These are phyloP conservation scores for Xylaria sp. DNA, from an alignment of 2,329 filamentous ascomycete species.

Conservation along the genomic window DNA sequence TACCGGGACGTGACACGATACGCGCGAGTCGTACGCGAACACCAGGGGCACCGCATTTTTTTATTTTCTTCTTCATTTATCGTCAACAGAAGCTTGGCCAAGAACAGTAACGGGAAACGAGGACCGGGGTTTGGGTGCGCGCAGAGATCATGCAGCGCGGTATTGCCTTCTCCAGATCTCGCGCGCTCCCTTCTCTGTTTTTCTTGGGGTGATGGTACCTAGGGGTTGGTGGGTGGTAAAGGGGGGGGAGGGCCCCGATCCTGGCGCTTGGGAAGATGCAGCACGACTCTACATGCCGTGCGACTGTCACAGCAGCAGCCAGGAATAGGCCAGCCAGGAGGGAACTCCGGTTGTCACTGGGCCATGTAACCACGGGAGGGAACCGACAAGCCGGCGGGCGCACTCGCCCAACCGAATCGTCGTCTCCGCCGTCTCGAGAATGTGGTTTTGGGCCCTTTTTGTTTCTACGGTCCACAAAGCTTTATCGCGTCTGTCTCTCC, in stretches of 20 bases:
- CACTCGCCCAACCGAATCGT: slow-evolving; percentile 3
- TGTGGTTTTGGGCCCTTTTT: too few relatives aligned
- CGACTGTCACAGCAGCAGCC: slow-evolving; percentile 31
- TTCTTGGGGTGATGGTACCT: too few relatives aligned
- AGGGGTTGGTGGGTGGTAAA: too few relatives aligned
- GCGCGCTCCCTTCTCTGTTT: slow-evolving; percentile 34
- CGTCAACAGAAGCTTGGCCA: slow-evolving; percentile 28
- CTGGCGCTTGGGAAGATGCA: slow-evolving; percentile 36
- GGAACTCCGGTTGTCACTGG: slow-evolving; percentile 21
- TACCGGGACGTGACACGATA: too few relatives aligned
- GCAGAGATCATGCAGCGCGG: slow-evolving; percentile 39
- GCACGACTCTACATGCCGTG: slow-evolving; percentile 34
- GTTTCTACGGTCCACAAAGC: slow-evolving; percentile 15
- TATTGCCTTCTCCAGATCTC: slow-evolving; percentile 37
- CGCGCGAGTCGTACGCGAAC: slow-evolving; percentile 16
- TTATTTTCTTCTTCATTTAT: slow-evolving; percentile 27
- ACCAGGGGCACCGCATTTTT: slow-evolving; percentile 17
- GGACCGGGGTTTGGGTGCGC: slow-evolving; percentile 33
- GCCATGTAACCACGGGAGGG: slow-evolving; percentile 14
- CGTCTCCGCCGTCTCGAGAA: slow-evolving; percentile 9
- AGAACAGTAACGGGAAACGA: slow-evolving; percentile 40
- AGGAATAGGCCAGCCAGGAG: slow-evolving; percentile 25
- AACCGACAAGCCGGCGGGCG: slow-evolving; percentile 15
- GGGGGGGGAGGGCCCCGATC: slow-evolving; percentile 29
- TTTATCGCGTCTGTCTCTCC: slow-evolving; percentile 8